Evolutionary conservation across 1,284 basidiomycete species (phyloP).

Genomic region (Ceraceosorus bombacis): DNA sequence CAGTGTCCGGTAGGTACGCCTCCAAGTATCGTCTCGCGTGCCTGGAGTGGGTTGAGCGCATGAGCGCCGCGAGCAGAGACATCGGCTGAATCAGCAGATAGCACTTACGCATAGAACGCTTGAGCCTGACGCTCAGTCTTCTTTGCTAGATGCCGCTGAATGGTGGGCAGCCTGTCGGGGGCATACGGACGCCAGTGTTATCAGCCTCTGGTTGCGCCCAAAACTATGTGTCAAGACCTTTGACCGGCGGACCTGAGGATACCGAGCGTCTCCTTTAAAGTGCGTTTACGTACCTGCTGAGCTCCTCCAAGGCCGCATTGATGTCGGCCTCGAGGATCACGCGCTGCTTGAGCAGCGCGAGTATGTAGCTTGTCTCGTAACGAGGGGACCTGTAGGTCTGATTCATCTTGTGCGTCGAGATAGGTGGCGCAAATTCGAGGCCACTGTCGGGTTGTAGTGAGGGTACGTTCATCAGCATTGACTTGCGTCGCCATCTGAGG

Average conservation of each 20-base stretch:
- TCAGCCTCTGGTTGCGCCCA: too few relatives aligned
- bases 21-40: slow-evolving; percentile 46
- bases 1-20: slow-evolving; percentile 43
- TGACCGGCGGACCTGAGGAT: neutral
- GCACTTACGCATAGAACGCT: slow-evolving; percentile 22
- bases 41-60: slow-evolving; percentile 1
- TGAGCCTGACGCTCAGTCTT: slow-evolving; percentile 35
- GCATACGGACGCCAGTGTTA: neutral
- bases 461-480: too few relatives aligned
- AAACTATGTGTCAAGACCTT: too few relatives aligned
- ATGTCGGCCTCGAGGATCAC: slow-evolving; percentile 39
- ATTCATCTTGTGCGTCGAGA: slow-evolving; percentile 48
- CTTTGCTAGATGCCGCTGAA: slow-evolving; percentile 32
- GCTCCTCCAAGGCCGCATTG: slow-evolving; percentile 31
- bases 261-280: neutral
- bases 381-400: slow-evolving; percentile 40
- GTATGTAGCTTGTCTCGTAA: slow-evolving; percentile 36
- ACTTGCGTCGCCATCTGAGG: neutral
- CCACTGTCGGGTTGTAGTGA: slow-evolving; percentile 16
- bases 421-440: slow-evolving; percentile 45
- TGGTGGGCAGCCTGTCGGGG: slow-evolving; percentile 26
- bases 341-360: slow-evolving; percentile 31
- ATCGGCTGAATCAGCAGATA: neutral
- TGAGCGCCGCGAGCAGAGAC: neutral
- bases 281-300: slow-evolving; percentile 24